Percentiles rank a stretch among this genome's conserved stretches.
Conservation (phyloP, 2,329 filamentous ascomycete genomes). For the Rugonectria rugulosa region DNA sequence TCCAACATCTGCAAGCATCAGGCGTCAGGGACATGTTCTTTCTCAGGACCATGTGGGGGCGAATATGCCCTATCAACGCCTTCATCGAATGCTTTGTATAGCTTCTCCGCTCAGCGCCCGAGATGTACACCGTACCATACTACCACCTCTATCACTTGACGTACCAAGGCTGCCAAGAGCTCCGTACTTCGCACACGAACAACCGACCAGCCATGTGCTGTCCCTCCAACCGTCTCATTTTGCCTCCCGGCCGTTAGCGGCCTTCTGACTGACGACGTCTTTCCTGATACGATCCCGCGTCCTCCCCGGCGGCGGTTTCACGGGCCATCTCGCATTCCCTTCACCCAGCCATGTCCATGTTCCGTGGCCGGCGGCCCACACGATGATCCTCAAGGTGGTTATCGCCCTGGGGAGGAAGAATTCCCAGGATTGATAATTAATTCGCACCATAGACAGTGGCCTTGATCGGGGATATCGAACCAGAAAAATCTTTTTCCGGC, state of each 20-base stretch:
- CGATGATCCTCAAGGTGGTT: conserved; percentile 30
- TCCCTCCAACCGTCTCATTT: neutral
- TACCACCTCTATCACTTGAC: neutral
- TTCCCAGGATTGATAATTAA: conserved; percentile 16
- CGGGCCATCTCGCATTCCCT: conserved; percentile 14
- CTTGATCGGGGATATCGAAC: conserved; percentile 1
- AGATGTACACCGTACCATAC: neutral
- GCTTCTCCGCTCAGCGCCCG: conserved; percentile 4
- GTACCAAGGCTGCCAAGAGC: too few relatives aligned
- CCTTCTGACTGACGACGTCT: conserved; percentile 16
- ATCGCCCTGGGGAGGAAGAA: conserved; percentile 31
- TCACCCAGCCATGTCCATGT: conserved; percentile 20
- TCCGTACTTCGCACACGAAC: too few relatives aligned
- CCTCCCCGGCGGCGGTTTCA: conserved; percentile 8
- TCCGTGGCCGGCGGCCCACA: conserved; percentile 31
- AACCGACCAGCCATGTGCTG: too few relatives aligned
- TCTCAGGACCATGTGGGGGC: conserved; percentile 17
- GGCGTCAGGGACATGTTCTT: too few relatives aligned
- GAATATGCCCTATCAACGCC: neutral
- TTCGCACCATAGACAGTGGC: conserved; percentile 10
- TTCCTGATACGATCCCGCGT: conserved; percentile 23
- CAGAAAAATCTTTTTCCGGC: conserved; percentile 11
- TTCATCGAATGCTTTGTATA: conserved; percentile 12
- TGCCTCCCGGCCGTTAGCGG: neutral
- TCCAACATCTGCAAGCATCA: neutral